Percentiles rank a stretch among this genome's conserved stretches.
These are phyloP conservation scores for Dothistroma septosporum DNA, from an alignment of 2,329 filamentous ascomycete genomes.

Conservation along the genomic window DNA sequence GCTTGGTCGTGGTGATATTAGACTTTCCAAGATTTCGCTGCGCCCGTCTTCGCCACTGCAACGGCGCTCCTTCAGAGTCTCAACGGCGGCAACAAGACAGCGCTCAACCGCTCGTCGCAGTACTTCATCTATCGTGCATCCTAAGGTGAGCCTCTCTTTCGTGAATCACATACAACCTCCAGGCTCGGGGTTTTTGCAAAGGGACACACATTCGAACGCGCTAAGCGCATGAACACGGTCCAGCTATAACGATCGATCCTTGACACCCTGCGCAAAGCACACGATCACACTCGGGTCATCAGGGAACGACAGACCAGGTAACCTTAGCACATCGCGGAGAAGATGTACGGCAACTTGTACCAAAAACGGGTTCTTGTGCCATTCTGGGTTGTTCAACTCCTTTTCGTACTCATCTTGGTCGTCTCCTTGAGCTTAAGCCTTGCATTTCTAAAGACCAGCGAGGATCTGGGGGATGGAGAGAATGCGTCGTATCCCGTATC, in stretches of 20 bases:
- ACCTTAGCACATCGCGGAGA: not conserved
- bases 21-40: not conserved
- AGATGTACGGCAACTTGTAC: conserved; percentile 27
- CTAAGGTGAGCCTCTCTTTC: not conserved
- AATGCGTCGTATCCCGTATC: not conserved
- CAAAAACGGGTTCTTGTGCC: conserved; percentile 29
- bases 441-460: conserved; percentile 2
- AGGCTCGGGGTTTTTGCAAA: not conserved
- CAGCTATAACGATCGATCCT: not conserved
- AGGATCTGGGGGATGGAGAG: conserved; percentile 5
- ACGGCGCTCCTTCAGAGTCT: not conserved
- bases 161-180: not conserved
- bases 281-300: not conserved
- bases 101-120: not conserved
- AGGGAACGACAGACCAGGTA: not conserved
- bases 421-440: conserved; percentile 5
- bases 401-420: conserved; percentile 20
- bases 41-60: not conserved
- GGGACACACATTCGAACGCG: not conserved
- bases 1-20: not conserved
- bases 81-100: not conserved
- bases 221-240: not conserved
- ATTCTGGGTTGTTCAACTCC: conserved; percentile 27
- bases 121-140: not conserved
- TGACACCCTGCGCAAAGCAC: not conserved